Percentiles rank a stretch among this genome's conserved stretches.
Evolutionary conservation across 768 basidiomycete genomes (phyloP).

Genomic region (Leucocoprinus leucothites): DNA sequence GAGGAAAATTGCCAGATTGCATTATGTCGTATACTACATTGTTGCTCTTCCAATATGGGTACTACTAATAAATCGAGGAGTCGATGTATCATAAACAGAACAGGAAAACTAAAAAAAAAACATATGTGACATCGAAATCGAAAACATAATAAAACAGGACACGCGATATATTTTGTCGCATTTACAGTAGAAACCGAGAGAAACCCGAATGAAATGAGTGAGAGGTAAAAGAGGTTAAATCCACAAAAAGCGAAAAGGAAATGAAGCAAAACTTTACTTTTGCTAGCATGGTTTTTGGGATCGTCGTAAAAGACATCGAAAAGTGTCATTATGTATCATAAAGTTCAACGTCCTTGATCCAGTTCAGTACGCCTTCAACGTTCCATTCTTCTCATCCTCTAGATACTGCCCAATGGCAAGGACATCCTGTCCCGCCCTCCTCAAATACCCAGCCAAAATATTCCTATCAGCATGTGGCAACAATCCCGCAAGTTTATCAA

Average conservation of each 20-base stretch:
- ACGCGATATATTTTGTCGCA: too few species aligned
- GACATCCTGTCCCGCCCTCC: slow-evolving; percentile 74
- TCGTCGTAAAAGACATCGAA: not conserved
- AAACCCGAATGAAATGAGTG: too few species aligned
- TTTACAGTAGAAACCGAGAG: too few species aligned
- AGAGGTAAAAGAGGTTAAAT: too few species aligned
- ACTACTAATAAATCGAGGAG: slow-evolving; percentile 2
- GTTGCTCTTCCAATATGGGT: not conserved
- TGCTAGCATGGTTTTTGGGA: too few species aligned
- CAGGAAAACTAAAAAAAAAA: slow-evolving; percentile 10
- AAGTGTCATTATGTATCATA: not conserved
- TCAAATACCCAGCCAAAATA: slow-evolving; percentile 69
- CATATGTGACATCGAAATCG: too few species aligned
- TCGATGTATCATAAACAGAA: slow-evolving; percentile 11
- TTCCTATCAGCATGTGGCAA: slow-evolving; percentile 70
- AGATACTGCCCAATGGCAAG: slow-evolving; percentile 85
- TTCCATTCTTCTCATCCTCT: slow-evolving; percentile 80
- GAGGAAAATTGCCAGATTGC: slow-evolving; percentile 7
- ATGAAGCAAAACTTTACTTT: too few species aligned
- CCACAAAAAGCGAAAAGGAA: too few species aligned
- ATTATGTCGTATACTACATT: slow-evolving; percentile 9
- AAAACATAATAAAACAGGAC: too few species aligned
- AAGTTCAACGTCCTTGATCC: not conserved
- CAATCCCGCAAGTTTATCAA: slow-evolving; percentile 68
- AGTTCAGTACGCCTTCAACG: slow-evolving; percentile 33